Base-by-base conservation (phyloP, 768 basidiomycete genomes). In the Suillus hirtellus region DNA sequence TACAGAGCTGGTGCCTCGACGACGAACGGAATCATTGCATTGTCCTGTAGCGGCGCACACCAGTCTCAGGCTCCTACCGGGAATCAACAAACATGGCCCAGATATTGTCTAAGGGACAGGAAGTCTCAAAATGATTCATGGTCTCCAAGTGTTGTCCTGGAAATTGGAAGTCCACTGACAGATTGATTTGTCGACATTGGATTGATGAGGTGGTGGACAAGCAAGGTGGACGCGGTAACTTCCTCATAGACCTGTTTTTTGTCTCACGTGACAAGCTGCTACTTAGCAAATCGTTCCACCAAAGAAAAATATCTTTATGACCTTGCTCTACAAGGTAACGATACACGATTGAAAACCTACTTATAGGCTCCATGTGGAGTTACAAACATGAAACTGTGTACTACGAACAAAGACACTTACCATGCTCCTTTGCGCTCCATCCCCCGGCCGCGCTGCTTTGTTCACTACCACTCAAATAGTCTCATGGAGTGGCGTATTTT, bases 401-500 rank as follows among this genome's bases (percentile, higher is more conserved):
- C 38, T 6, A 40, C 10, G 5, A 58, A 58, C 38, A 58, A 58
- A 58, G 55, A 58, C 38, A 27, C 38, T 42, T 42, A 6, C 55
- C 24, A 42, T 21, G 5, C 38, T 17, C 17, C 55, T 58, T 40
- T 58, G 31, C 24, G 24, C 38, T 58, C 17, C 9, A 24, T 42
- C 24, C 15, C 24, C 19, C 5, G 3, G 5, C 24, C 15, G 24
- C 17, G 4, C 24, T 58, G 55, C 55, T 58, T 58, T 58, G 55
- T 58, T 11, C 38, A 58, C 15, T 27, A 58, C 17, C 24, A 42
- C 10, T 58, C 55, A 58, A 58, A 58, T 58, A 58, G 4, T 27
- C 55, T 58, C 24, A 58, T 27, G 55, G 55, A 58, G 38, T 58
- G 55, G 55, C 55, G 27, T 40, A 27, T 27, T 12, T 35, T 42